Conservation (phyloP, 352 stramenopile species). For the Hyaloperonospora arabidopsidis region DNA sequence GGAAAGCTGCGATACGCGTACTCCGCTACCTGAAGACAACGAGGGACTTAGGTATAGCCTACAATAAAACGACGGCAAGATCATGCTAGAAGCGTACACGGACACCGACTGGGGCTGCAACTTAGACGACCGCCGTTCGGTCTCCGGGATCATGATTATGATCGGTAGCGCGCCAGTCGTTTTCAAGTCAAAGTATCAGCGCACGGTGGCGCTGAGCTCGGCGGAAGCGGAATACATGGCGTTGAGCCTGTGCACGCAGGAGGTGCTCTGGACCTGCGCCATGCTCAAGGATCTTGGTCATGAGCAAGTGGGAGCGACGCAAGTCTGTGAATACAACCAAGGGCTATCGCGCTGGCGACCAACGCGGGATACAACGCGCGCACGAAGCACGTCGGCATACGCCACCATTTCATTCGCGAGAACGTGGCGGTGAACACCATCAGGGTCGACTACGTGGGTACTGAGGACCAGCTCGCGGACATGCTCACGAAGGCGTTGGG, state of each 20-base stretch:
- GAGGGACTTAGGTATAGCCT: background rate
- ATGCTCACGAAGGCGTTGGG: no score
- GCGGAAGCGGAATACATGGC: constrained; percentile 1
- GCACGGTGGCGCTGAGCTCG: background rate
- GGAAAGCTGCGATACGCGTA: background rate
- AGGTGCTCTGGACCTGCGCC: background rate
- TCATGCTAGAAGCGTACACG: background rate
- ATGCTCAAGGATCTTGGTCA: background rate
- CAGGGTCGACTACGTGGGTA: no score
- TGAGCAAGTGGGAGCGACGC: background rate
- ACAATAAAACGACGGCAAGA: background rate
- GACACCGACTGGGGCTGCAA: background rate
- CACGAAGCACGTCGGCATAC: background rate
- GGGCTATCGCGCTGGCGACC: background rate
- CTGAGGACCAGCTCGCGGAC: no score
- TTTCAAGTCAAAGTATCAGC: background rate
- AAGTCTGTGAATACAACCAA: background rate
- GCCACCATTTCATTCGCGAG: background rate
- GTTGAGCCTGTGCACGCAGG: background rate
- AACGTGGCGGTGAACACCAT: background rate
- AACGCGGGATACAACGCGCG: constrained; percentile 1
- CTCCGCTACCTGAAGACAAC: background rate
- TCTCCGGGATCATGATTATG: background rate
- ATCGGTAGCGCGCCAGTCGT: background rate
- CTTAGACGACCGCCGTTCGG: background rate